Evolutionary conservation across 192 early-diverging fungal species (phyloP).

Genomic region (Kappamyces sp.): DNA sequence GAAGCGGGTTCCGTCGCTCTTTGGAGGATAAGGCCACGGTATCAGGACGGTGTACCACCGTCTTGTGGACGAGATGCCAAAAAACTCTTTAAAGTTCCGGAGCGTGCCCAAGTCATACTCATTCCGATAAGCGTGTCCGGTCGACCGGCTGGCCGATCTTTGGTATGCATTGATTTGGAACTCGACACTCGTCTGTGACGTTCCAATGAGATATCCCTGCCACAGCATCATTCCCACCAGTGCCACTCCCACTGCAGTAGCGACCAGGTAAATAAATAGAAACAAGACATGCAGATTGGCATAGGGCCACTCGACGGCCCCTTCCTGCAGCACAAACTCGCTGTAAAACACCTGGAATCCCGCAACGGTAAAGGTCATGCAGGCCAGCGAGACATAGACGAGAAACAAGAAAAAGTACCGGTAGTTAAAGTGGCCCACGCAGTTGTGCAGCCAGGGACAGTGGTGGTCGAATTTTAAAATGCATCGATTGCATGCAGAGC

Average conservation of each 20-base stretch:
- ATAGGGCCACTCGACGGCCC: background rate
- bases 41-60: slow-evolving; percentile 2
- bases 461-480: slow-evolving; percentile 49
- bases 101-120: slow-evolving; percentile 42
- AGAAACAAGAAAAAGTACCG: slow-evolving; percentile 51
- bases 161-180: slow-evolving; percentile 27
- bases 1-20: slow-evolving; percentile 6
- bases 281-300: slow-evolving; percentile 6
- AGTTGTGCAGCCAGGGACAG: slow-evolving; percentile 43
- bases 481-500: slow-evolving; percentile 28
- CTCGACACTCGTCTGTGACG: slow-evolving; percentile 45
- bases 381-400: slow-evolving; percentile 29
- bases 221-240: slow-evolving; percentile 28
- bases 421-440: slow-evolving; percentile 47
- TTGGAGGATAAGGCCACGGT: slow-evolving; percentile 5
- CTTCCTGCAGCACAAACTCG: slow-evolving; percentile 7
- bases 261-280: slow-evolving; percentile 28
- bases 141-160: slow-evolving; percentile 10
- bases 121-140: slow-evolving; percentile 24
- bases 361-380: slow-evolving; percentile 19
- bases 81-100: slow-evolving; percentile 40
- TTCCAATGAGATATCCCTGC: slow-evolving; percentile 41
- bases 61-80: slow-evolving; percentile 29
- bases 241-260: slow-evolving; percentile 27
- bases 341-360: slow-evolving; percentile 17